A percentile compares a stretch with the other conserved stretches of the same genome.
Evolutionary conservation across 768 basidiomycete genomes (phyloP).

Genomic region (Mrakia frigida): DNA sequence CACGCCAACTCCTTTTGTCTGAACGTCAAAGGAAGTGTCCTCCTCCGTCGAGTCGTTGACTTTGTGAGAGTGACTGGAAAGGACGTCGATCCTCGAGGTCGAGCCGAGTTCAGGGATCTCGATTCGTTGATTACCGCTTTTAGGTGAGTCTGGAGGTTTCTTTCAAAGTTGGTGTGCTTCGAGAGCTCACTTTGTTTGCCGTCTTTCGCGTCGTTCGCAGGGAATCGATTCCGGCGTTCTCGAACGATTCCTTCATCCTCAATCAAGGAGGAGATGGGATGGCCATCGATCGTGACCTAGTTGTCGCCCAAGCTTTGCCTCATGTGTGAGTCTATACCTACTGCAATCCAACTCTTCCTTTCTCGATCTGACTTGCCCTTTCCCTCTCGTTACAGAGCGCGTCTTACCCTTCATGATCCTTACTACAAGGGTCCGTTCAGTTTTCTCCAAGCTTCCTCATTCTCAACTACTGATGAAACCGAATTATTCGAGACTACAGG

Average conservation of each 20-base stretch:
- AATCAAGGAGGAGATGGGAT: background rate
- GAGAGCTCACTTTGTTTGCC: background rate
- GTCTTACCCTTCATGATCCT: background rate
- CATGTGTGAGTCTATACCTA: background rate
- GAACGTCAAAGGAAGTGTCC: background rate
- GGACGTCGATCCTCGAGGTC: background rate
- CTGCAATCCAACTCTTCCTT: background rate
- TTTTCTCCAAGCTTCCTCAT: background rate
- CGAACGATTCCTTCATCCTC: background rate
- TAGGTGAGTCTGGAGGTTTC: background rate
- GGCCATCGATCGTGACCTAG: conserved; percentile 2
- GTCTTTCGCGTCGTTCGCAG: background rate
- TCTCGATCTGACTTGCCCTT: background rate
- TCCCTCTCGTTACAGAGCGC: background rate
- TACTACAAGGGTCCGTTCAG: background rate
- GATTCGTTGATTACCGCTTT: background rate
- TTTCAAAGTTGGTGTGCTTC: too few species aligned
- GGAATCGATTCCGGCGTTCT: background rate
- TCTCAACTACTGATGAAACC: background rate
- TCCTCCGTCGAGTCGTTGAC: conserved; percentile 2
- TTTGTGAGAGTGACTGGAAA: background rate
- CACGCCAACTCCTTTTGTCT: conserved; percentile 5
- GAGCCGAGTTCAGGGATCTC: background rate
- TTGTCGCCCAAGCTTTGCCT: background rate
- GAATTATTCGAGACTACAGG: background rate